These are phyloP conservation scores for Metschnikowia colocasiae DNA, from an alignment of 805 yeast species.

Conservation along the genomic window DNA sequence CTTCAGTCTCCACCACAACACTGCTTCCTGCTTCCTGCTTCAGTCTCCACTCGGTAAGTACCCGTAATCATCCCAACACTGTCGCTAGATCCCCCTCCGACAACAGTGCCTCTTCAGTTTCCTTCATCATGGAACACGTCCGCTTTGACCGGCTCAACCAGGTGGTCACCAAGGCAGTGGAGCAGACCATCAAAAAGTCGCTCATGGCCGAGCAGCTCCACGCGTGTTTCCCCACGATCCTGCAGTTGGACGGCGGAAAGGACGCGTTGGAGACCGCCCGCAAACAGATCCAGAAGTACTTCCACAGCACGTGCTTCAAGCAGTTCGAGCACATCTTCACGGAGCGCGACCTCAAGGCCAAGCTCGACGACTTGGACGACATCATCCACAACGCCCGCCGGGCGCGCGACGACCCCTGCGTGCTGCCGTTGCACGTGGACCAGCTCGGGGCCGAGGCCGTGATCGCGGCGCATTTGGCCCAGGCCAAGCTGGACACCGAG, in stretches of 20 bases:
- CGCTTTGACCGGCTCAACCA: slow-evolving; percentile 48
- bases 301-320: slow-evolving; percentile 45
- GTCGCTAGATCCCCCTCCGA: no score
- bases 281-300: slow-evolving; percentile 49
- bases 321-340: slow-evolving; percentile 54
- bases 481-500: slow-evolving; percentile 21
- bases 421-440: slow-evolving; percentile 27
- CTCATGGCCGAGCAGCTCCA: slow-evolving; percentile 48
- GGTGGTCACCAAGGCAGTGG: slow-evolving; percentile 52
- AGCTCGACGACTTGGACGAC: slow-evolving; percentile 47
- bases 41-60: no score
- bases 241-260: slow-evolving; percentile 44
- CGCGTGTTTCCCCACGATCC: slow-evolving; percentile 53
- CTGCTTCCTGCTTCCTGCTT: no score
- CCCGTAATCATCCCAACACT: no score
- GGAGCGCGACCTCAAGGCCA: slow-evolving; percentile 44
- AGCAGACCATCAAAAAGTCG: slow-evolving; percentile 47
- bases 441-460: slow-evolving; percentile 29
- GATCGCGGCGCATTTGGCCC: slow-evolving; percentile 28
- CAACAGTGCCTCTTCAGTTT: no score
- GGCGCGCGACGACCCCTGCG: slow-evolving; percentile 20
- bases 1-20: no score
- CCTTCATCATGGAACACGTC: slow-evolving; percentile 23
- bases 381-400: slow-evolving; percentile 40
- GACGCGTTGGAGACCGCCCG: slow-evolving; percentile 46